Evolutionary conservation across 2,329 filamentous ascomycete genomes (phyloP).

Genomic region (Colletotrichum abscissum): DNA sequence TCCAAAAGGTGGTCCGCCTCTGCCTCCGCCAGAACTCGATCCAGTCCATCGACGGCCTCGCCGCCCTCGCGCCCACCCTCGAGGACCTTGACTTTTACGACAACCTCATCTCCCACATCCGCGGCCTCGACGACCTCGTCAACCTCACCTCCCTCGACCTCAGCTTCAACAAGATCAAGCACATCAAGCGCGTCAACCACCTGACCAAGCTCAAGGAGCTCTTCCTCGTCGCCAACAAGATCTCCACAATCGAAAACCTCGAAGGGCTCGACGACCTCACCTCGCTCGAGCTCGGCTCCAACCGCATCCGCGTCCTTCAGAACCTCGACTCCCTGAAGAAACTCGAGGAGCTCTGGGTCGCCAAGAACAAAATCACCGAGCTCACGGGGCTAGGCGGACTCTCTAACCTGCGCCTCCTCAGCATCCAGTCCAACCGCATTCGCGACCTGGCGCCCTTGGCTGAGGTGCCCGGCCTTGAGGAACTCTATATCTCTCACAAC

Average conservation of each 20-base stretch:
- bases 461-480: conserved; percentile 81
- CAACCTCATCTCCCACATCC: conserved; percentile 90
- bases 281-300: conserved; percentile 91
- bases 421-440: conserved; percentile 95
- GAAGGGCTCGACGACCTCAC: conserved; percentile 79
- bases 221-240: conserved; percentile 96
- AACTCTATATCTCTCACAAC: conserved; percentile 97
- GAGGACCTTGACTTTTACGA: conserved; percentile 95
- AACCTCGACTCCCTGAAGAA: conserved; percentile 82
- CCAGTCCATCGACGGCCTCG: conserved; percentile 80
- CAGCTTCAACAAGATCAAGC: conserved; percentile 99
- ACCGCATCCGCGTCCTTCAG: conserved; percentile 88
- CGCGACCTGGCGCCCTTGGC: conserved; percentile 80
- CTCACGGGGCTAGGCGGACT: conserved; percentile 82
- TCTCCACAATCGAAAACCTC: conserved; percentile 86
- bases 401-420: conserved; percentile 85
- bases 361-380: conserved; percentile 95
- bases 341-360: conserved; percentile 92
- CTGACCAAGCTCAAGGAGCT: conserved; percentile 83
- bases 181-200: conserved; percentile 89
- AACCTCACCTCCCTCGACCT: conserved; percentile 86
- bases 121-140: conserved; percentile 81
- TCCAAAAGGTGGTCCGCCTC: conserved; percentile 79
- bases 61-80: conserved; percentile 72
- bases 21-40: conserved; percentile 96